Evolutionary conservation across 139 green algal genomes (phyloP), one percentile per base, ranked within the genome.

Genomic region (Mesotaenium endlicherianum): DNA sequence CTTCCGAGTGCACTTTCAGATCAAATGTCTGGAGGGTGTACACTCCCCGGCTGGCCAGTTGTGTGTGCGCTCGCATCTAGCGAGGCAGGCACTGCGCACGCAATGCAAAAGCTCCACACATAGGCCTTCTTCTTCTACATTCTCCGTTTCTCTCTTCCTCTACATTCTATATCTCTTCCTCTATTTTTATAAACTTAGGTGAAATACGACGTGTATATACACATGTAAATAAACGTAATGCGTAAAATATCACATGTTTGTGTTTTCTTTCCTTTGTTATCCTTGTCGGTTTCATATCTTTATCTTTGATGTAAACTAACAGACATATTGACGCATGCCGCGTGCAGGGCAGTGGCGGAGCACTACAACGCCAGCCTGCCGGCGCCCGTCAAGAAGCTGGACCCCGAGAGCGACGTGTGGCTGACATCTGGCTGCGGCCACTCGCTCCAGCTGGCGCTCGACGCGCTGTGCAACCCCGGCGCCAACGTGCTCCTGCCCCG

Each of bases 371-470:
- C 34, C 38, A 43, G 60, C 53, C 41, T 75, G 53, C 1, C 39
- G 45, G n/a, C 30, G 34, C 30, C 30, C 45, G 2, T 2, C n/a
- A 47, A n/a, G n/a, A n/a, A n/a, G n/a, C n/a, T 74, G 39, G 70
- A 57, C 30, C 34, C 75, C 17, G 40, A 14, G 8, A n/a, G n/a
- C n/a, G 75, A 82, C 45, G 49, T 82, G 30, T 84, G 82, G 64
- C 38, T 90, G 30, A 90, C 86, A 5, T 38, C 38, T 38, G 86
- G 86, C 14, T 90, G 86, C 75, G 80, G 75, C 5, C 74, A 87
- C 26, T 75, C 86, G 20, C 75, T 90, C 36, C 72, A 88, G 50
- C 36, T 88, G 45, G 53, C 36, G 31, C 41, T 83, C 14, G 59
- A 36, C 31, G 68, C 71, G 3, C 41, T 91, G 2, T 70, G 75